Evolutionary conservation across 345 rosid species (phyloP), one percentile per base, ranked within the genome.

Genomic region (Sisymbrium altissimum): DNA sequence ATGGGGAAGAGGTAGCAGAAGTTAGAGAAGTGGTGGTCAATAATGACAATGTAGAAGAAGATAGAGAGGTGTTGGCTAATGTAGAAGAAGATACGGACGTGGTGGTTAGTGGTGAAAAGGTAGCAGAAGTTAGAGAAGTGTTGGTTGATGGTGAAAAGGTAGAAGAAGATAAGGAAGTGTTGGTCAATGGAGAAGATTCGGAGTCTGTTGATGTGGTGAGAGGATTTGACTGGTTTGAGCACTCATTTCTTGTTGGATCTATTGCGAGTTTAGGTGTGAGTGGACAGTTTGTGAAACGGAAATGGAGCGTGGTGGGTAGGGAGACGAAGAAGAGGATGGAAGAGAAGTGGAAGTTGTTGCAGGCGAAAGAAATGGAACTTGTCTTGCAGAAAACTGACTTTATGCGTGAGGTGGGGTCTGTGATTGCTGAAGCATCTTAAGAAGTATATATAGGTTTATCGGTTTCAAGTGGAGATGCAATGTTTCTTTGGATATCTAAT

Each of bases 301-400:
- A 17, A 43, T 76, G 64, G 79, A 43, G 40, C 6, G n/a, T 13
- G 25, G 69, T 50, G 11, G 1, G 29, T 1, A 0, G 15, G 32
- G 73, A 49, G 39, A 15, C 35, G 11, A 75, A 69, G 57, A 69
- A 61, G n/a, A 62, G 3, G 0, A 25, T 67, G 10, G 33, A 43
- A 30, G 55, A 56, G 64, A 69, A 56, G 54, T 30, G 25, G 7
- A 56, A 55, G 54, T 1, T 32, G 39, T 36, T 69, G 10, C 32
- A 41, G 41, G 73, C 55, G 9, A 56, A 55, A 11, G 71, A 69
- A n/a, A 7, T 29, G 12, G 44, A 56, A 0, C 6, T 69, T 15
- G 27, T 56, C 9, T 11, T 2, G 43, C 1, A 7, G 23, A 56
- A 69, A 54, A 9, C 23, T 0, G 54, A 43, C 9, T 0, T 69